Evolutionary conservation across 257 asterid genomes (phyloP).

Genomic region (Echium plantagineum): DNA sequence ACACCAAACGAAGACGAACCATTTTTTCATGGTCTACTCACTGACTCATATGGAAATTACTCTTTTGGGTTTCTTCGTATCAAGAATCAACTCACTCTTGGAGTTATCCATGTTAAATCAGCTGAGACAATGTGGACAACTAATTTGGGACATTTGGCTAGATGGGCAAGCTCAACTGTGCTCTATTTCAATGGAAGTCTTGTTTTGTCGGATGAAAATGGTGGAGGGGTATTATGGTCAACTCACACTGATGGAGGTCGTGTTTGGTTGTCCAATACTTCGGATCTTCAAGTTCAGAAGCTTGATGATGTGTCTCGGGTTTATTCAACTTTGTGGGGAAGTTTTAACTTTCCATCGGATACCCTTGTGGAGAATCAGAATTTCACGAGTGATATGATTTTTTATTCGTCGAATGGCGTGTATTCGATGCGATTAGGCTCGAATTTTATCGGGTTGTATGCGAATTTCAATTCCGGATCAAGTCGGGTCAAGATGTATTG

Average conservation of each 20-base stretch:
- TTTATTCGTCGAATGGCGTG: slow-evolving; percentile 60
- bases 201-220: slow-evolving; percentile 42
- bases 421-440: slow-evolving; percentile 68
- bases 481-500: slow-evolving; percentile 46
- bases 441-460: slow-evolving; percentile 49
- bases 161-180: slow-evolving; percentile 47
- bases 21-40: slow-evolving; percentile 48
- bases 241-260: slow-evolving; percentile 50
- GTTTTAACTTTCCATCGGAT: slow-evolving; percentile 69
- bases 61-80: slow-evolving; percentile 75
- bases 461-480: slow-evolving; percentile 22
- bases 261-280: slow-evolving; percentile 54
- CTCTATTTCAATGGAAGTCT: slow-evolving; percentile 65
- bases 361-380: slow-evolving; percentile 83
- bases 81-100: slow-evolving; percentile 32
- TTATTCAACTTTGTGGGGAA: slow-evolving; percentile 38
- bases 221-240: slow-evolving; percentile 69
- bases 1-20: slow-evolving; percentile 34
- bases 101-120: slow-evolving; percentile 57
- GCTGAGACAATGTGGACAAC: slow-evolving; percentile 57
- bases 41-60: slow-evolving; percentile 55
- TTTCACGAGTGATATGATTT: slow-evolving; percentile 47
- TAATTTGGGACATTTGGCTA: slow-evolving; percentile 25
- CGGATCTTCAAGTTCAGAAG: slow-evolving; percentile 45
- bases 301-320: slow-evolving; percentile 7